A percentile compares a stretch with the other conserved stretches of the same genome.
phyloP scores from a whole-genome alignment of 164 flowering plant species.

The Magnolia kwangsiensis region DNA sequence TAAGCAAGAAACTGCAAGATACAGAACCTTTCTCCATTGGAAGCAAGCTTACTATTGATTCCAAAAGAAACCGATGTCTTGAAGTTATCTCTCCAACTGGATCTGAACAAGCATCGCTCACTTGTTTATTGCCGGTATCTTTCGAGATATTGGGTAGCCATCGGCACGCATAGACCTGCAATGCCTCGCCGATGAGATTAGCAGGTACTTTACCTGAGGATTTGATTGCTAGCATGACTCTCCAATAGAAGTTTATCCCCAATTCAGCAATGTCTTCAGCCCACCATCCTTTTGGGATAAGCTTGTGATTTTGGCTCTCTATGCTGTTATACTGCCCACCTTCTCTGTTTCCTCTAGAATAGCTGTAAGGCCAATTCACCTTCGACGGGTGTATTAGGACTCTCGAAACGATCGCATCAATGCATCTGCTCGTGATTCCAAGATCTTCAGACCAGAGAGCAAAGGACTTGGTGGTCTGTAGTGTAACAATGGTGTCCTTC shows the following conservation, averaged over 20 bases:
- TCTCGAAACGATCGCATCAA: conserved; percentile 63
- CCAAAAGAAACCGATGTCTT: conserved; percentile 63
- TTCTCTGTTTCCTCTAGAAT: conserved; percentile 54
- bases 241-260: conserved; percentile 75
- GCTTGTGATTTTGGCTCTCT: conserved; percentile 37
- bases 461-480: conserved; percentile 68
- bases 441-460: conserved; percentile 74
- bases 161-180: conserved; percentile 65
- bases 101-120: conserved; percentile 39
- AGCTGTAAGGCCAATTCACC: conserved; percentile 50
- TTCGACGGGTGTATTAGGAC: conserved; percentile 51
- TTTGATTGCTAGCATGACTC: conserved; percentile 75
- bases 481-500: conserved; percentile 71
- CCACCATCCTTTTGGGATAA: conserved; percentile 67
- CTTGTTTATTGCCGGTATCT: conserved; percentile 26
- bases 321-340: conserved; percentile 52
- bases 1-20: conserved; percentile 72
- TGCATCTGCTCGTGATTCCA: conserved; percentile 75
- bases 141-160: conserved; percentile 74
- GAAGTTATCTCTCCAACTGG: conserved; percentile 33
- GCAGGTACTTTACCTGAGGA: conserved; percentile 60
- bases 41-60: conserved; percentile 75
- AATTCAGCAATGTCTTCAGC: conserved; percentile 82
- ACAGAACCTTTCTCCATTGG: conserved; percentile 79
- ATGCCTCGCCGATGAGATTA: conserved; percentile 68